Conservation (phyloP, 1,284 basidiomycete genomes). For the Ustilago shanxiensis region DNA sequence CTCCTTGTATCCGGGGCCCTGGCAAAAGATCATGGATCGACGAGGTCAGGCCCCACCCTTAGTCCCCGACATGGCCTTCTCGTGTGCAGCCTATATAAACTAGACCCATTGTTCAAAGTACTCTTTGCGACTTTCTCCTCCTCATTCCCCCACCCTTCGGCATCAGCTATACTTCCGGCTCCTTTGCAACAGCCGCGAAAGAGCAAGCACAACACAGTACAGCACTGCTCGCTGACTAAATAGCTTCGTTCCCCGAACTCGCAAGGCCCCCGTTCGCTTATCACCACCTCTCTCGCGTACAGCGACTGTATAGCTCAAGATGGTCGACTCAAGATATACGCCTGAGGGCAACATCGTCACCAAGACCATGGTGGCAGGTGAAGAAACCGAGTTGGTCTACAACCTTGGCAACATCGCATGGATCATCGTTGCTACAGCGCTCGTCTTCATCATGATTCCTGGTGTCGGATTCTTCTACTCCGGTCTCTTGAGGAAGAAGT, state of each 20-base stretch:
- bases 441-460: constrained; percentile 92
- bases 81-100: constrained; percentile 12
- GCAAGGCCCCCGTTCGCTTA: no score
- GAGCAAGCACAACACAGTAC: constrained; percentile 7
- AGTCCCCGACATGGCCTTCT: not conserved
- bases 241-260: not conserved
- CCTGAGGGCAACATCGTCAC: constrained; percentile 38
- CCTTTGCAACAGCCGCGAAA: not conserved
- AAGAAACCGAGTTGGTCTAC: constrained; percentile 42
- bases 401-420: constrained; percentile 75
- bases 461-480: constrained; percentile 82
- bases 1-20: constrained; percentile 3
- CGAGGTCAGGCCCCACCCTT: not conserved
- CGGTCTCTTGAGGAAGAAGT: constrained; percentile 84
- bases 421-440: constrained; percentile 71
- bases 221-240: constrained; percentile 5
- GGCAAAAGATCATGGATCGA: not conserved
- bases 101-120: not conserved
- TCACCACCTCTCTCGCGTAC: not conserved
- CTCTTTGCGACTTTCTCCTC: not conserved
- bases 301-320: constrained; percentile 11
- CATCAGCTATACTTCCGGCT: not conserved
- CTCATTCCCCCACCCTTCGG: not conserved
- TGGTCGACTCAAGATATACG: constrained; percentile 52
- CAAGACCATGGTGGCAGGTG: constrained; percentile 16